Base-by-base conservation (phyloP, 169 alveolate species). In the Plasmodium billcollinsi region DNA sequence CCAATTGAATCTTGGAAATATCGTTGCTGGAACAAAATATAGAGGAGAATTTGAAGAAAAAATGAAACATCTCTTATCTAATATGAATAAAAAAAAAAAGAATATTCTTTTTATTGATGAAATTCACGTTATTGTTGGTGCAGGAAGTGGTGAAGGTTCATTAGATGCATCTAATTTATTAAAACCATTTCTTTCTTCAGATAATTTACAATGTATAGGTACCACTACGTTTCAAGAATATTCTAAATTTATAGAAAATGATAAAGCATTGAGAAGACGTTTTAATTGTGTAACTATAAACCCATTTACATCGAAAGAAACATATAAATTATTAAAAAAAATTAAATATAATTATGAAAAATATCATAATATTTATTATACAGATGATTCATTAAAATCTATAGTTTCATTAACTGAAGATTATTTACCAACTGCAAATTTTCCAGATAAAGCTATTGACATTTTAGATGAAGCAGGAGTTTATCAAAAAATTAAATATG, bases 41-140 rank as follows among this genome's bases (percentile, higher is more conserved):
- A 75, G 98, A 54, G 98, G 98, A 4, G 97, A 96, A 66, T 97
- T 97, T 80, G 98, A 97, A 80, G 98, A 96, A 88, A 92, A 97
- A 18, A 91, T 97, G 54, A 95, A 96, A 52, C 94, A 93, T 5
- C 94, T 97, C n/a, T 80, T 97, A 63, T 92, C 89, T 71, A 97
- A 95, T 63, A 95, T 96, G 52, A 95, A 91, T 71, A 90, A 95
- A 43, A 93, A 94, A 39, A 93, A 94, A 49, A 96, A 97, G 9
- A 88, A 93, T 45, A 93, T 97, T 47, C 94, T 97, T 61, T 96
- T 97, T 65, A 95, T 97, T 52, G 98, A 97, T 56, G 98, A 96
- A 76, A 95, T 95, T 11, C 98, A 97, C 88, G 91, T 94, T 88
- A 90, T 97, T 71, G 92, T 96, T 20, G 98, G 96, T 12, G 96